A percentile compares a stretch with the other conserved stretches of the same genome.
phyloP scores from a whole-genome alignment of 257 asterid genomes.

The Misopates orontium region DNA sequence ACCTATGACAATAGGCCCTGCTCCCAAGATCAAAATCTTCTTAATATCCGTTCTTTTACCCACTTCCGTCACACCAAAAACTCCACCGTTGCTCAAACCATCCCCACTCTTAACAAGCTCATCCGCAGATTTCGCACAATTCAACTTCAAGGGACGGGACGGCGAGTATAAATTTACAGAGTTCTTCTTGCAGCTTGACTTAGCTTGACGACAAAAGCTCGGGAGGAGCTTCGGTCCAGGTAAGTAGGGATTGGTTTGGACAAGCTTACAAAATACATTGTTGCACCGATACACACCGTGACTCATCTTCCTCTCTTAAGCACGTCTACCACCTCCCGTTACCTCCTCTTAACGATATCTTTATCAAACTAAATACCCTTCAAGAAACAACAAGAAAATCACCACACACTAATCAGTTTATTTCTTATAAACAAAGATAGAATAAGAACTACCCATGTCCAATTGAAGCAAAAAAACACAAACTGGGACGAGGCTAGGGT shows the following conservation, averaged over 20 bases:
- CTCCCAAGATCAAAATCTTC: slow-evolving; percentile 91
- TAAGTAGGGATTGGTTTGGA: slow-evolving; percentile 35
- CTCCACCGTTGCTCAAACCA: slow-evolving; percentile 32
- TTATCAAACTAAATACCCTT: no score
- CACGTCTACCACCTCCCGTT: no score
- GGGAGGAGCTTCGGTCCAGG: slow-evolving; percentile 40
- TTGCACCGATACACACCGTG: slow-evolving; percentile 44
- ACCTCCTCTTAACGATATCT: no score
- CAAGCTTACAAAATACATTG: slow-evolving; percentile 38
- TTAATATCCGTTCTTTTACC: slow-evolving; percentile 88
- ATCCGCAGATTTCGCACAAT: slow-evolving; percentile 32
- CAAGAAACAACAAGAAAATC: no score
- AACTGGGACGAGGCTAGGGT: no score
- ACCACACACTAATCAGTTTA: no score
- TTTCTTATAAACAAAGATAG: no score
- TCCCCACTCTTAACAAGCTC: slow-evolving; percentile 30
- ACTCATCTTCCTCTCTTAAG: slow-evolving; percentile 32
- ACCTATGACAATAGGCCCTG: slow-evolving; percentile 96
- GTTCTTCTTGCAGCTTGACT: slow-evolving; percentile 17
- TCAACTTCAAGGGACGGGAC: slow-evolving; percentile 38
- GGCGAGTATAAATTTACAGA: slow-evolving; percentile 27
- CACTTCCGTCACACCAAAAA: slow-evolving; percentile 27
- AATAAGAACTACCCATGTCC: no score
- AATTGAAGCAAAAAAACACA: no score
- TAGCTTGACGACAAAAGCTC: slow-evolving; percentile 31